Evolutionary conservation across 2,329 filamentous ascomycete species (phyloP).

Genomic region (Hortaea werneckii): DNA sequence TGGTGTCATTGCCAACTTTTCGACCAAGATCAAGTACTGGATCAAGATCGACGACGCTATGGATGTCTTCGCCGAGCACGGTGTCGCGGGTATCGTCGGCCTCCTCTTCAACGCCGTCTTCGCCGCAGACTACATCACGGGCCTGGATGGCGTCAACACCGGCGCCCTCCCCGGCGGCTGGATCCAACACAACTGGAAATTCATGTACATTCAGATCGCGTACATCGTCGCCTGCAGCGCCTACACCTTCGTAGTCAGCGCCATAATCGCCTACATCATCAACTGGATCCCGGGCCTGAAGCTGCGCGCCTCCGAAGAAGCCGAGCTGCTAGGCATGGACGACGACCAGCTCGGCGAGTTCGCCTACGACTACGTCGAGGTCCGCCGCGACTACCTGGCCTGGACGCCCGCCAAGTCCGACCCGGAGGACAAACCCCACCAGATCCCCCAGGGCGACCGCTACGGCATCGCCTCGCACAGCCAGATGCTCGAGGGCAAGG

Average conservation of each 20-base stretch:
- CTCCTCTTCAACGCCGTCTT: slow-evolving; percentile 70
- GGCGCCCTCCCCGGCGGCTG: slow-evolving; percentile 49
- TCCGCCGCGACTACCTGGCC: slow-evolving; percentile 76
- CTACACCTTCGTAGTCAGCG: slow-evolving; percentile 66
- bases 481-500: slow-evolving; percentile 51
- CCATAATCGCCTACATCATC: slow-evolving; percentile 62
- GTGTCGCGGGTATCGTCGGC: slow-evolving; percentile 69
- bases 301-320: slow-evolving; percentile 70
- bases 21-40: slow-evolving; percentile 72
- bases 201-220: slow-evolving; percentile 71
- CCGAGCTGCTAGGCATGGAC: slow-evolving; percentile 78
- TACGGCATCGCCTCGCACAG: slow-evolving; percentile 55
- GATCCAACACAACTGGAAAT: slow-evolving; percentile 62
- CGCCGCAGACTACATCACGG: slow-evolving; percentile 59
- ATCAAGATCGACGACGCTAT: slow-evolving; percentile 77
- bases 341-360: slow-evolving; percentile 86
- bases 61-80: slow-evolving; percentile 87
- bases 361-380: slow-evolving; percentile 83
- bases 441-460: slow-evolving; percentile 53
- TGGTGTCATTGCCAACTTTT: slow-evolving; percentile 68
- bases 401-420: slow-evolving; percentile 70
- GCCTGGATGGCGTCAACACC: slow-evolving; percentile 67
- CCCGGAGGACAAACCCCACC: slow-evolving; percentile 48
- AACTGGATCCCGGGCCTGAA: slow-evolving; percentile 68
- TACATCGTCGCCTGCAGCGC: slow-evolving; percentile 57